Base-by-base conservation (phyloP, 768 basidiomycete species). In the Trametes maxima region DNA sequence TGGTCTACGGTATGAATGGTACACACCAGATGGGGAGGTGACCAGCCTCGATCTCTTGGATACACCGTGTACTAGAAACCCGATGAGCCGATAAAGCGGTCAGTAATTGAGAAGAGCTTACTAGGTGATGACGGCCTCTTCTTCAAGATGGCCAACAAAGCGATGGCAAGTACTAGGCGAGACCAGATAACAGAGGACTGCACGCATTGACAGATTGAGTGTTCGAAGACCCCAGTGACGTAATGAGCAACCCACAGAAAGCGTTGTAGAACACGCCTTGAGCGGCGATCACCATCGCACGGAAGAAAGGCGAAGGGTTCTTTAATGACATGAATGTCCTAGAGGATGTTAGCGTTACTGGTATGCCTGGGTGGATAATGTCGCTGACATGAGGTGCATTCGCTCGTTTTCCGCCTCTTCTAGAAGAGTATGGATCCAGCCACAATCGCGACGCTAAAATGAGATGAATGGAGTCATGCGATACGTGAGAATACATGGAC, bases 371-470 rank as follows among this genome's bases (percentile, higher is more conserved):
- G 35, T 13, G 44, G 43, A 2, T 8, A 16, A 17, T 13, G 57
- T 62, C 19, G 37, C 28, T 40, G 28, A 92, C 90, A 95, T 90
- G 54, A 95, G 80, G 73, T 96, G 94, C 92, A 97, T 96, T 37
- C 96, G 80, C 77, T 99, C 96, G 72, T 98, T 98, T 71, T 98
- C 94, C 13, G 95, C 94, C 77, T 97, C 96, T 71, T 94, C 90
- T 17, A 97, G 78, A 45, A 94, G 84, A 6, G 94, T 95, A 72
- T 95, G 92, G 65, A 97, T 97, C 94, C 94, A 95, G 39, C 84
- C 81, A 25, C 79, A 79, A 67, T 85, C 83, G 60, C 82, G 79
- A 66, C 78, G 75, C 79, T 84, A 63, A n/a, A n/a, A n/a, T n/a
- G 45, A 17, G 35, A 21, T 5, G 11, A 48, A 58, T 5, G 58